These are phyloP conservation scores for Stereum hirsutum DNA, from an alignment of 1,284 basidiomycete genomes.

Conservation along the genomic window DNA sequence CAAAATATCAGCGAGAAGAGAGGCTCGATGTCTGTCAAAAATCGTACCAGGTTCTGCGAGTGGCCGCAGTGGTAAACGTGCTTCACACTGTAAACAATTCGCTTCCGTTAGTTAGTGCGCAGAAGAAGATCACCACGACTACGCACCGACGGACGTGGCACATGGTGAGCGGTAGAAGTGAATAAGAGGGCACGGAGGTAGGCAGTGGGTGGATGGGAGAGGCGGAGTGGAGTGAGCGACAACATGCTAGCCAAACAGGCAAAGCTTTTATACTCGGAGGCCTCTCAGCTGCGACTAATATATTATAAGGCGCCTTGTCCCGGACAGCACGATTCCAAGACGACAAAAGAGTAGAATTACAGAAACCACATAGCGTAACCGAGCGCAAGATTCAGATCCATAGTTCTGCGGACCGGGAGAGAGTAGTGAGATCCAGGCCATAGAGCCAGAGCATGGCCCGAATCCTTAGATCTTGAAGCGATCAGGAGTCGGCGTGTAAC, in stretches of 20 bases:
- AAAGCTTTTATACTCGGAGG: background rate
- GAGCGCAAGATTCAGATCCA: too few relatives aligned
- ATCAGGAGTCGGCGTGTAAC: too few relatives aligned
- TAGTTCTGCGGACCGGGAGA: too few relatives aligned
- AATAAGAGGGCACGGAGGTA: background rate
- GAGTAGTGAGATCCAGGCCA: too few relatives aligned
- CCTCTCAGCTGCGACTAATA: background rate
- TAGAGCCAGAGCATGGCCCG: too few relatives aligned
- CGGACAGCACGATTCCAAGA: background rate
- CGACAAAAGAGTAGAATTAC: too few relatives aligned
- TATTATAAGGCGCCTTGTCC: too few relatives aligned
- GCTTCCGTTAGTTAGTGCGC: too few relatives aligned
- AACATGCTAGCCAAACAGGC: constrained; percentile 3
- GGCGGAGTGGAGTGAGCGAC: constrained; percentile 1
- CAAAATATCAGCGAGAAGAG: background rate
- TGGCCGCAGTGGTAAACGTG: constrained; percentile 33
- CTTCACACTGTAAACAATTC: constrained; percentile 23
- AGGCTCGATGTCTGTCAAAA: background rate
- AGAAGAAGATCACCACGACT: background rate
- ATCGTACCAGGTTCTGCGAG: constrained; percentile 26
- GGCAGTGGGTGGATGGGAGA: constrained; percentile 2
- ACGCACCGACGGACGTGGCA: constrained; percentile 30
- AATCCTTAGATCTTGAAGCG: too few relatives aligned
- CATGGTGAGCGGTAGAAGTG: constrained; percentile 14
- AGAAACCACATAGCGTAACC: too few relatives aligned